Evolutionary conservation across 345 rosid genomes (phyloP).

Genomic region (Rhodamnia argentea): DNA sequence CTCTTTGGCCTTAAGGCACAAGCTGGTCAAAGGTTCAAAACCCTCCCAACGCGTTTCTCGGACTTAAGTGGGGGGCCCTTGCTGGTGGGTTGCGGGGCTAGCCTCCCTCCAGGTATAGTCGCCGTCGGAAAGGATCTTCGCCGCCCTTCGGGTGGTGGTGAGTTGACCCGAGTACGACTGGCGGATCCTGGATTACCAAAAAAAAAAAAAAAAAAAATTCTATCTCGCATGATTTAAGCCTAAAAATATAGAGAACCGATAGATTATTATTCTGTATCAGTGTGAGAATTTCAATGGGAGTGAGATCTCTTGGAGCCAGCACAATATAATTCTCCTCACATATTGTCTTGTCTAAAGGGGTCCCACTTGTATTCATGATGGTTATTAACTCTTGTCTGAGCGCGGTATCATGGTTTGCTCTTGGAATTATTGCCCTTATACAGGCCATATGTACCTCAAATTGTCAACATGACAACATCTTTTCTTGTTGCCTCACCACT

Average conservation of each 20-base stretch:
- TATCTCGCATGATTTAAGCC: background rate
- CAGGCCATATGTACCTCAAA: background rate
- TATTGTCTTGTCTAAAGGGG: slow-evolving; percentile 1
- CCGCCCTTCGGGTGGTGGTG: no score
- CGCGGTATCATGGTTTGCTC: background rate
- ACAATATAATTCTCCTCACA: background rate
- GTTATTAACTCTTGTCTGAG: background rate
- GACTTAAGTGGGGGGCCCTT: no score
- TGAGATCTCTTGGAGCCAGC: background rate
- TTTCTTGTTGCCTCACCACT: background rate
- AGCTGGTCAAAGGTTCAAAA: no score
- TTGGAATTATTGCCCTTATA: background rate
- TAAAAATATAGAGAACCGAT: background rate
- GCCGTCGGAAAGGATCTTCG: no score
- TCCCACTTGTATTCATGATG: background rate
- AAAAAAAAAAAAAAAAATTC: no score
- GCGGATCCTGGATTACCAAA: no score
- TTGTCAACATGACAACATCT: background rate
- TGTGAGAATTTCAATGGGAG: background rate
- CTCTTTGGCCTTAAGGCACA: no score
- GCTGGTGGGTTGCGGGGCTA: no score
- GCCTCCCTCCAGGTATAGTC: no score
- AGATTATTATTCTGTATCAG: background rate
- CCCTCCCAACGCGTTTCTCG: no score
- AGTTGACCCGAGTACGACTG: no score